Evolutionary conservation across 2,329 filamentous ascomycete species (phyloP).

Genomic region (Sordariomycetes sp.): DNA sequence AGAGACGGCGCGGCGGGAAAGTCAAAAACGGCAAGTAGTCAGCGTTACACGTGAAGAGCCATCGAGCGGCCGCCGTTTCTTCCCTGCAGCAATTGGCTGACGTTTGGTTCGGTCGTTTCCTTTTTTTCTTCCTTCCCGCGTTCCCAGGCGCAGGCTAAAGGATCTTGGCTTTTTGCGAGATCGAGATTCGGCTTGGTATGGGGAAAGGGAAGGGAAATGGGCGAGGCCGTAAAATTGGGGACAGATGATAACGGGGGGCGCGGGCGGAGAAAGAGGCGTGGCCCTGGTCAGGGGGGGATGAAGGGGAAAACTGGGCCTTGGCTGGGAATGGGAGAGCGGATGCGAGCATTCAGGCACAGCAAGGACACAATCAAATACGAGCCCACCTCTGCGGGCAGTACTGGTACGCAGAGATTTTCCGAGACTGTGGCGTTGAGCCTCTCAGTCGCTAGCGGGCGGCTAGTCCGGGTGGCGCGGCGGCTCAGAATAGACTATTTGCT

Average conservation of each 20-base stretch:
- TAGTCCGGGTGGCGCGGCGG: background rate
- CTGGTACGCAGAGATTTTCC: background rate
- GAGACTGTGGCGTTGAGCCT: background rate
- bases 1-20: background rate
- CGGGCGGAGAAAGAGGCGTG: background rate
- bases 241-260: background rate
- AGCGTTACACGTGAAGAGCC: slow-evolving; percentile 1
- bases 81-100: background rate
- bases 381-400: background rate
- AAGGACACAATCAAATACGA: background rate
- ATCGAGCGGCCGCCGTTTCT: background rate
- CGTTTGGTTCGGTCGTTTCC: background rate
- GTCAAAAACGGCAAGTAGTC: background rate
- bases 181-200: background rate
- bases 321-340: background rate
- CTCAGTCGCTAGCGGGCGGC: background rate
- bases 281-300: background rate
- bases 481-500: background rate
- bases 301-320: background rate
- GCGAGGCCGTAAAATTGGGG: background rate
- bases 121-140: background rate
- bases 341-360: background rate
- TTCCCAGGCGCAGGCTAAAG: background rate
- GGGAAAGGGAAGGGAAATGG: background rate
- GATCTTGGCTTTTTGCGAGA: background rate